Conservation (phyloP, 352 stramenopile genomes). For the Phytophthora citricola region DNA sequence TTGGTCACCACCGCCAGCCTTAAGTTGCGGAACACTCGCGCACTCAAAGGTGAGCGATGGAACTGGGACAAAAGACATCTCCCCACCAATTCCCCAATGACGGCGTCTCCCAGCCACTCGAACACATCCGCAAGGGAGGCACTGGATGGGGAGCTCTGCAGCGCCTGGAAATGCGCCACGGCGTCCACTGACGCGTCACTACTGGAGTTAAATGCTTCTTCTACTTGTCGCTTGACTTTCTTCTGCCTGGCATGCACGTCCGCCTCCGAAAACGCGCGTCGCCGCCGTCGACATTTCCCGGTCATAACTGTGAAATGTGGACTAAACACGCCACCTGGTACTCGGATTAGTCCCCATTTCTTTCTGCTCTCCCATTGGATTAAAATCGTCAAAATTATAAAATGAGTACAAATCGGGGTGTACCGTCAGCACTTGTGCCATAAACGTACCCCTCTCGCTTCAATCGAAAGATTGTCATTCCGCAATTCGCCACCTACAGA, state of each 20-base stretch:
- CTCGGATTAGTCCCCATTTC: constrained; percentile 19
- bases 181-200: constrained; percentile 6
- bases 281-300: constrained; percentile 23
- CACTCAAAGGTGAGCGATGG: constrained; percentile 55
- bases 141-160: constrained; percentile 21
- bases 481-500: not conserved
- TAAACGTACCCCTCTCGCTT: constrained; percentile 10
- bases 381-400: not conserved
- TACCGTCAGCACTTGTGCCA: constrained; percentile 11
- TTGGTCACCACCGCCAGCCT: constrained; percentile 71
- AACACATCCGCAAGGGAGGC: constrained; percentile 57
- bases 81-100: constrained; percentile 75
- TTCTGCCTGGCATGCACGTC: constrained; percentile 14
- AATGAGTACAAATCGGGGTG: not conserved
- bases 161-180: constrained; percentile 50
- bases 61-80: constrained; percentile 75
- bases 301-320: constrained; percentile 17
- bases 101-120: constrained; percentile 82
- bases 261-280: constrained; percentile 21
- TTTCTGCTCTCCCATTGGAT: no score
- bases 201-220: not conserved
- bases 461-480: constrained; percentile 8
- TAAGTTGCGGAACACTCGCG: constrained; percentile 73
- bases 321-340: constrained; percentile 24
- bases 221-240: constrained; percentile 9